phyloP scores from a whole-genome alignment of 83 land plant genomes.

The Diphasiastrum complanatum region DNA sequence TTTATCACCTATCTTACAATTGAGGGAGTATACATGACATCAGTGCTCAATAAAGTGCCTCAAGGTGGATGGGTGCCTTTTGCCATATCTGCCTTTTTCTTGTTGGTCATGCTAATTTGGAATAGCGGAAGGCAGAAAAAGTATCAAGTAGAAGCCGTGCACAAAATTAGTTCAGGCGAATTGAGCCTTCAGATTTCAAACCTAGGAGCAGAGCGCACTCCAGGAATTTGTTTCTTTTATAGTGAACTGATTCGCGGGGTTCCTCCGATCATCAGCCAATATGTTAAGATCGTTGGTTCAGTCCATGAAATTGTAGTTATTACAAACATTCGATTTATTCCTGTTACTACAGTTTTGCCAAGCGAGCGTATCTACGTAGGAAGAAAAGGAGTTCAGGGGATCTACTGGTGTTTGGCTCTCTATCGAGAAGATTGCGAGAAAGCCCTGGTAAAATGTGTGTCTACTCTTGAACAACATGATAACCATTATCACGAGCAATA shows the following conservation, averaged over 20 bases:
- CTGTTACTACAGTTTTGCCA: slow-evolving; percentile 12
- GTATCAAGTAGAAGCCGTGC: not conserved
- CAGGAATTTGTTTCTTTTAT: not conserved
- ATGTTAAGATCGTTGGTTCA: slow-evolving; percentile 11
- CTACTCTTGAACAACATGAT: too few relatives aligned
- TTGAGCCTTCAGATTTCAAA: not conserved
- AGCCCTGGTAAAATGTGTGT: not conserved
- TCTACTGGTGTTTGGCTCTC: slow-evolving; percentile 22
- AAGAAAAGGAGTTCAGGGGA: slow-evolving; percentile 9
- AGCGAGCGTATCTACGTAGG: slow-evolving; percentile 17
- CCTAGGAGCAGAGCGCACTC: not conserved
- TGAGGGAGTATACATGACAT: not conserved
- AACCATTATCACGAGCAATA: too few relatives aligned
- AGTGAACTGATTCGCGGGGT: slow-evolving; percentile 19
- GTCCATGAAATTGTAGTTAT: slow-evolving; percentile 21
- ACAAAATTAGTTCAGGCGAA: not conserved
- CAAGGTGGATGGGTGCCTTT: slow-evolving; percentile 6
- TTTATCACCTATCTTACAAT: not conserved
- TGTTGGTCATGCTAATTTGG: slow-evolving; percentile 1
- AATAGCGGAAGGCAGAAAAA: not conserved
- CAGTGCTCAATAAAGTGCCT: not conserved
- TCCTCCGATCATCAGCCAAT: slow-evolving; percentile 18
- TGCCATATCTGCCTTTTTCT: not conserved
- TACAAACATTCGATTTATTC: slow-evolving; percentile 1
- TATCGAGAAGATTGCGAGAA: slow-evolving; percentile 16